Base-by-base conservation (phyloP, 331 rosid genomes). In the Quercus phellos region DNA sequence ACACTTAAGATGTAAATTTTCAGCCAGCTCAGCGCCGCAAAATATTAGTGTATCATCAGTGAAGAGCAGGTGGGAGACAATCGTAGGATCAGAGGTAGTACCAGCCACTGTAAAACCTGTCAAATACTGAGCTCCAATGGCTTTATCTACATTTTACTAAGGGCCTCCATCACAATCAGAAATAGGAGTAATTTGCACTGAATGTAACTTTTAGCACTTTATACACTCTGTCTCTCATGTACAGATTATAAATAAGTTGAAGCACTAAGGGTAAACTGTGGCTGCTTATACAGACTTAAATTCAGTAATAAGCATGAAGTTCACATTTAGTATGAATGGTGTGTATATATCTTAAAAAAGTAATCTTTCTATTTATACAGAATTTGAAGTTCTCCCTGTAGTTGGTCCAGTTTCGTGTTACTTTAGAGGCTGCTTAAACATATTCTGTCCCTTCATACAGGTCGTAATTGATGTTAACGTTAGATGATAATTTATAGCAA, bases 131-230 rank as follows among this genome's bases (percentile, higher is more conserved):
- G 46, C 46, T 38, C 11, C 3, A 38, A 38, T 38, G 46, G 46
- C 46, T 8, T 38, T 38, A 8, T 2, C 11, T 38, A 38, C 46
- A 38, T 38, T 38, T 38, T 38, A 38, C 46, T 38, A 8, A 38
- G 46, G 46, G 46, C 46, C 46, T 38, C 46, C 46, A 38, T 38
- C 46, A 38, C 46, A 7, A 38, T 7, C 11, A 38, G 3, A 38
- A 38, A 38, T 38, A 38, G 46, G 46, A 38, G 11, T 38, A 8
- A 7, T 38, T 53, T 68, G 75, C 66, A 74, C 26, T 29, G 43
- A 75, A 79, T 55, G 59, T 68, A 66, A 50, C 70, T 46, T 60
- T 79, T 73, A 53, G 72, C 72, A 53, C 72, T 77, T 17, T 4
- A 43, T 53, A 55, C 34, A 26, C 27, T 42, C 24, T 71, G 18